phyloP scores from a whole-genome alignment of 768 basidiomycete species.

The Dacryopinax primogenitus region DNA sequence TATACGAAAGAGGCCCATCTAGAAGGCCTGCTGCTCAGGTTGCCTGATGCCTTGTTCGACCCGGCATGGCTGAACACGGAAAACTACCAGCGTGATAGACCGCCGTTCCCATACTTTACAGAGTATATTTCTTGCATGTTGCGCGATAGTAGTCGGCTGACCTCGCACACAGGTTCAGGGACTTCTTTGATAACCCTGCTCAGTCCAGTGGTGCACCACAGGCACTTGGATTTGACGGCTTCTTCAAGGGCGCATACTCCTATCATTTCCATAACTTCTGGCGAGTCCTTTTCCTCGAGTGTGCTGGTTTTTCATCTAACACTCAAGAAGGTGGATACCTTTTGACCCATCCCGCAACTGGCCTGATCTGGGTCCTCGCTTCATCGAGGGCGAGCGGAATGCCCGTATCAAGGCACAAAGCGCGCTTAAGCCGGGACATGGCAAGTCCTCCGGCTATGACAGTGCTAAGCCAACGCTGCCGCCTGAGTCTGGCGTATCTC shows the following conservation, averaged over 20 bases:
- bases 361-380: slow-evolving; percentile 80
- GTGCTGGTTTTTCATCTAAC: neutral
- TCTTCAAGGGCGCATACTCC: slow-evolving; percentile 89
- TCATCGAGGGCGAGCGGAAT: slow-evolving; percentile 58
- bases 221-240: slow-evolving; percentile 83
- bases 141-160: neutral
- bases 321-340: slow-evolving; percentile 70
- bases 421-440: slow-evolving; percentile 6
- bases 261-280: slow-evolving; percentile 96
- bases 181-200: slow-evolving; percentile 75
- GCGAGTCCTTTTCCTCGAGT: slow-evolving; percentile 31
- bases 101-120: slow-evolving; percentile 87
- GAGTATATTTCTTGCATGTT: slow-evolving; percentile 42
- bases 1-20: slow-evolving; percentile 84
- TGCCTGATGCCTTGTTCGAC: slow-evolving; percentile 94
- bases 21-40: slow-evolving; percentile 66
- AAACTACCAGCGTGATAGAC: slow-evolving; percentile 77
- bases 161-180: slow-evolving; percentile 48
- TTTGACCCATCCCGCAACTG: slow-evolving; percentile 89
- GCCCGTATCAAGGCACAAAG: slow-evolving; percentile 34
- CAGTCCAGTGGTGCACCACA: slow-evolving; percentile 67
- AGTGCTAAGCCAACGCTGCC: slow-evolving; percentile 19
- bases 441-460: slow-evolving; percentile 26
- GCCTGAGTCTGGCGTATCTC: neutral
- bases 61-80: slow-evolving; percentile 95